Evolutionary conservation across 176 grass and related monocot species (phyloP).

Genomic region (Carex myosuroides): DNA sequence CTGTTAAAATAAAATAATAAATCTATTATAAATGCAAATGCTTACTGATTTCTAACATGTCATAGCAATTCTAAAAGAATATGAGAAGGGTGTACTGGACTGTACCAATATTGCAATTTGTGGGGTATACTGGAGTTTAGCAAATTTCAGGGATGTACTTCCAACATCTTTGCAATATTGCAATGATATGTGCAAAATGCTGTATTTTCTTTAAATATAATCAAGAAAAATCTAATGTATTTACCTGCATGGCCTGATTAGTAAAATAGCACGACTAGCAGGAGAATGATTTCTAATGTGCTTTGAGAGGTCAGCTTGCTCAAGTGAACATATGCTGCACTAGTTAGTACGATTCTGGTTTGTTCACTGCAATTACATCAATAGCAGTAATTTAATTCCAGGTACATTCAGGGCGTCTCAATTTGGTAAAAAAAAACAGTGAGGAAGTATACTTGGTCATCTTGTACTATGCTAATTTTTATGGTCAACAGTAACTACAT

Average conservation of each 20-base stretch:
- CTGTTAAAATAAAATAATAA: too few relatives aligned
- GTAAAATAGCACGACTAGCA: constrained; percentile 71
- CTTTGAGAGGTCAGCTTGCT: constrained; percentile 62
- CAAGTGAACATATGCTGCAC: constrained; percentile 87
- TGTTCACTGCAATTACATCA: constrained; percentile 52
- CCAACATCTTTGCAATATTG: background rate
- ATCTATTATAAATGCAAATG: too few relatives aligned
- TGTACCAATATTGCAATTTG: too few relatives aligned
- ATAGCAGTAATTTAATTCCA: background rate
- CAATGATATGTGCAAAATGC: background rate
- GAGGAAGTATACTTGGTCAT: background rate
- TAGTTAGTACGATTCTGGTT: constrained; percentile 65
- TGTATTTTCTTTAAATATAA: background rate
- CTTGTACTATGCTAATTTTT: background rate
- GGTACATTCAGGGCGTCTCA: background rate
- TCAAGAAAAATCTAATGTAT: background rate
- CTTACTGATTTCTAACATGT: too few relatives aligned
- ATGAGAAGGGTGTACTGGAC: too few relatives aligned
- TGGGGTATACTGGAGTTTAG: background rate
- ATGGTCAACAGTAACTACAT: background rate
- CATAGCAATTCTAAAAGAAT: too few relatives aligned
- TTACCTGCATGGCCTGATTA: constrained; percentile 81
- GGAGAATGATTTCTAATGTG: constrained; percentile 81
- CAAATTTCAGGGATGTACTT: background rate
- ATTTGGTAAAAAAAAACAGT: background rate